Conservation (phyloP, 345 rosid species). For the Citrus medica region DNA sequence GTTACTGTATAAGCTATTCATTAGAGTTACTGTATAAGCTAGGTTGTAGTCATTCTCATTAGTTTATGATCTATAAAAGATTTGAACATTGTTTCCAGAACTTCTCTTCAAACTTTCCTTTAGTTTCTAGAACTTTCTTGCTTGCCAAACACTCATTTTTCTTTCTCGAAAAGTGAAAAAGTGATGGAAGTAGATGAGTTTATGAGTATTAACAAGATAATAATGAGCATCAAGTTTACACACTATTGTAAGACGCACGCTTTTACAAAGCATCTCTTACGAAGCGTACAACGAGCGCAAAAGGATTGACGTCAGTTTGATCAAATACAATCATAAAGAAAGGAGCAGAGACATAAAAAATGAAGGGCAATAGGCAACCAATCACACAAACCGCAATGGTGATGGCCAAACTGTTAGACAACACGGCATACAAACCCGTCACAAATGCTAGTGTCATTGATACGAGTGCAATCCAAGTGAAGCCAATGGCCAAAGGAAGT, state of each 20-base stretch:
- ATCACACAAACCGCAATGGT: conserved; percentile 3
- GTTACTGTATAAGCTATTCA: no score
- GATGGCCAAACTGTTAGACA: background rate
- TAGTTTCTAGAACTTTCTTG: no score
- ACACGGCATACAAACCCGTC: conserved; percentile 13
- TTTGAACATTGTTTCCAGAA: no score
- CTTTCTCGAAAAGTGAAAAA: no score
- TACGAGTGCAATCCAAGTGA: conserved; percentile 5
- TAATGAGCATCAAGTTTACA: background rate
- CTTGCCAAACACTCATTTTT: no score
- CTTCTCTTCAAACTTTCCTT: no score
- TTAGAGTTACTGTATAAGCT: no score
- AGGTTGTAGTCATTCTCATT: no score
- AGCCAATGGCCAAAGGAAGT: background rate
- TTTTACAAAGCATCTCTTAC: background rate
- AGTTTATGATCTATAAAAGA: no score
- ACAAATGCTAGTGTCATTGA: conserved; percentile 20
- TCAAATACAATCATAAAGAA: background rate
- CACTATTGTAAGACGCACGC: no score
- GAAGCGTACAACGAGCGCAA: background rate
- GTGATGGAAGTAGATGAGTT: no score
- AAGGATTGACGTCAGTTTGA: background rate
- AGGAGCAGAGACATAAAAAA: background rate
- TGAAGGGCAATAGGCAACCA: background rate
- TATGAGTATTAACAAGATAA: background rate